Evolutionary conservation across 2,329 filamentous ascomycete species (phyloP), one percentile per base, ranked within the genome.

Genomic region (Neonectria sp.): DNA sequence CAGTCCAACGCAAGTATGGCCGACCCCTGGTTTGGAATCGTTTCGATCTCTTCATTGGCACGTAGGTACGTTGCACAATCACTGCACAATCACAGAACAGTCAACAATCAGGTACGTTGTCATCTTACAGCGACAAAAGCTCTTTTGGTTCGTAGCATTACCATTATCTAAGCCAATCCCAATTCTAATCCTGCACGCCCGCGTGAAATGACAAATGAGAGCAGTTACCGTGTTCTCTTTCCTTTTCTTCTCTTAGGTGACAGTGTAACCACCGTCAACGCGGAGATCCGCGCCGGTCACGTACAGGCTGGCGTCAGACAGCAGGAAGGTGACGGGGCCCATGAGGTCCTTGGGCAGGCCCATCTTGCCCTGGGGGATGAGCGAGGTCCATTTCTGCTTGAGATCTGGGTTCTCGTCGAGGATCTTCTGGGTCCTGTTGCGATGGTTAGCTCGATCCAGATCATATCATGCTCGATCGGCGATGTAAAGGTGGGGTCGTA

Each of bases 281-380:
- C 93, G 88, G 73, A 96, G 85, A 73, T 96, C 93, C 1, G 93
- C 92, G 4, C 93, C 91, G 45, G 80, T 84, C 67, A 95, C 90
- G 80, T 95, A 95, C 56, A 85, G 86, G 58, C 90, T 90, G 3
- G 94, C 94, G 76, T 96, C 93, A 66, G 92, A 95, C 46, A 94
- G 88, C 65, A 97, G 84, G 85, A 95, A 97, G 17, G 93, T 92
- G 31, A 97, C 95, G 6, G 95, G 93, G 2, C 95, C 95, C 93
- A 97, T 97, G 64, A 98, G 87, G 76, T 98, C 95, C 79, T 95
- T 91, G 1, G 95, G 95, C 58, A 91, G 88, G 29, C 95, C 95
- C 94, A 98, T 97, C 84, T 95, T 95, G 65, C 95, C 95, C 78
- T 94, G 91, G 0, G 96, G 96, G 68, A 98, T 98, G 60, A 97